A percentile compares a stretch with the other conserved stretches of the same genome.
phyloP scores from a whole-genome alignment of 2,329 filamentous ascomycete species.

The Verticillium albo-atrum region DNA sequence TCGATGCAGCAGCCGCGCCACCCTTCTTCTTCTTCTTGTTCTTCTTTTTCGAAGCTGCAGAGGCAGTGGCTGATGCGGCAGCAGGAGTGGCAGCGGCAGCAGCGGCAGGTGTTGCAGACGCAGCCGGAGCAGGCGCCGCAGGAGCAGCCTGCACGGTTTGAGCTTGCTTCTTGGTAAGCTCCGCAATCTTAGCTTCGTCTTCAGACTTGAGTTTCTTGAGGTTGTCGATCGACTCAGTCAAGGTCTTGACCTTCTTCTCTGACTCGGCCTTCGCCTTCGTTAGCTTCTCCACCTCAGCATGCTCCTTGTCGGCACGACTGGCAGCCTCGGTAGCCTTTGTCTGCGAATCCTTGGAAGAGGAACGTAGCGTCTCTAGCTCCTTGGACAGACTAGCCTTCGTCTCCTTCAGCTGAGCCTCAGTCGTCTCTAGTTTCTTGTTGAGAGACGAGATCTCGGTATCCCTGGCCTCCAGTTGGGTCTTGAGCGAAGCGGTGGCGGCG shows the following conservation, averaged over 20 bases:
- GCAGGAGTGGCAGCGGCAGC: constrained; percentile 18
- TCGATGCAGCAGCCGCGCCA: constrained; percentile 42
- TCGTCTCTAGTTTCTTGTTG: constrained; percentile 41
- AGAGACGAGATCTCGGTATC: constrained; percentile 44
- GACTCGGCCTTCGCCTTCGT: constrained; percentile 33
- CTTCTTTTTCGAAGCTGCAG: constrained; percentile 47
- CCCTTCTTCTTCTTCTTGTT: constrained; percentile 90
- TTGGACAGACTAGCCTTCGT: constrained; percentile 30
- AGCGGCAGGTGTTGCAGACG: constrained; percentile 14
- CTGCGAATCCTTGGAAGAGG: constrained; percentile 17
- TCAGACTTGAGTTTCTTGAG: constrained; percentile 32
- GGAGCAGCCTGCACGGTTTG: constrained; percentile 13
- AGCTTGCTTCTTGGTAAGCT: constrained; percentile 29
- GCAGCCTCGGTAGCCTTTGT: constrained; percentile 20
- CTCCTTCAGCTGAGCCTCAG: constrained; percentile 38
- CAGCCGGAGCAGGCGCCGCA: constrained; percentile 16
- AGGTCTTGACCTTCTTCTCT: constrained; percentile 34
- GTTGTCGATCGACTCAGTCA: constrained; percentile 37
- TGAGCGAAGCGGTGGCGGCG: constrained; percentile 38
- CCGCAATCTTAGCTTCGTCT: constrained; percentile 33
- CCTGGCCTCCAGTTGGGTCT: constrained; percentile 44
- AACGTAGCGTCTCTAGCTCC: constrained; percentile 19
- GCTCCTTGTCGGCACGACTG: constrained; percentile 20
- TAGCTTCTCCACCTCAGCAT: constrained; percentile 22
- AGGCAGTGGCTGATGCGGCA: constrained; percentile 16